Base-by-base conservation (phyloP, 2,329 filamentous ascomycete genomes). In the Paecilomyces fulvus region DNA sequence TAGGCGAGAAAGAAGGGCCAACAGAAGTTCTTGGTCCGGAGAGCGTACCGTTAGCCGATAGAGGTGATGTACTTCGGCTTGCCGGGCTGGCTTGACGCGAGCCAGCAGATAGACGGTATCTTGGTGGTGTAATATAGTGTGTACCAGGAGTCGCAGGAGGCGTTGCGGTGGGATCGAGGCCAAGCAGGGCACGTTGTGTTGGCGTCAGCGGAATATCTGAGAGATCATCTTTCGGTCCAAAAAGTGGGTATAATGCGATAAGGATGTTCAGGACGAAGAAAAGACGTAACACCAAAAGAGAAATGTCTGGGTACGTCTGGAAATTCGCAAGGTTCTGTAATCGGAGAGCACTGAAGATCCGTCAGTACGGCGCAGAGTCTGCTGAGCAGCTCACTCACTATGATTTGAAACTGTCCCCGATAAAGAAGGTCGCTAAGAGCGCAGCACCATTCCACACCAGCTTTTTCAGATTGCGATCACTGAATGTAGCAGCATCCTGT, bases 171-270 rank as follows among this genome's bases (percentile, higher is more conserved):
- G 90, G 86, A 43, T 87, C 82, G 3, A 99, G 83, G 51, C 91
- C 92, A 53, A 99, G 83, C 12, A 96, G 82, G 61, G 86, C 81
- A 59, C 92, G 88, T 77, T 97, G 94, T 11, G 86, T 85, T n/a
- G 89, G 86, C 0, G 92, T 96, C 62, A 99, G 82, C 59, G 92
- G 85, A 53, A 99, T 95, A 71, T 99, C 94, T 71, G 85, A 79
- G 60, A 96, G 81, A 60, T 91, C 82, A 71, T 97, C 94, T 63
- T 80, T 80, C 49, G 81, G 79, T 60, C 86, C 83, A 65, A 90
- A 73, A 11, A 96, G 80, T 2, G 92, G 94, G 50, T 84, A 77
- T 56, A 89, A 76, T 37, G 90, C 88, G 55, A 86, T 65, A 60
- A 77, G 69, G 54, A 95, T 88, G 73, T 95, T 95, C 67, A 85